Evolutionary conservation across 495 filamentous ascomycete species (phyloP).

Genomic region (Penicilliopsis zonata): DNA sequence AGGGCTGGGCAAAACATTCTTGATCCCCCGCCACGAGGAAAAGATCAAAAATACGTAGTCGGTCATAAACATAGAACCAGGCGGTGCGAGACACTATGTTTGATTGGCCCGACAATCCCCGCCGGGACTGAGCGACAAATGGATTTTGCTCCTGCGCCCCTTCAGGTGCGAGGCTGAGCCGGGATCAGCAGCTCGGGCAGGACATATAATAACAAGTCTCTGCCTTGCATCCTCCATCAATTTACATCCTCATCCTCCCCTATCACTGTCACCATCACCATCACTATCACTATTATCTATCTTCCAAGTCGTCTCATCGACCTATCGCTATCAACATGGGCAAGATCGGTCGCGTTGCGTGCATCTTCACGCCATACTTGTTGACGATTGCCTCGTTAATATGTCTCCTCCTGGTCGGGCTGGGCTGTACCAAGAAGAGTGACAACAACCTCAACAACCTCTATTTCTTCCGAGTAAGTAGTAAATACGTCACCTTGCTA

Average conservation of each 20-base stretch:
- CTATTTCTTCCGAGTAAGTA: constrained; percentile 61
- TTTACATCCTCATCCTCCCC: too few relatives aligned
- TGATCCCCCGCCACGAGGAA: neutral
- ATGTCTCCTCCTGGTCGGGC: constrained; percentile 58
- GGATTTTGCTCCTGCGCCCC: too few relatives aligned
- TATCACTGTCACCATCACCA: too few relatives aligned
- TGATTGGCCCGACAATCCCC: too few relatives aligned
- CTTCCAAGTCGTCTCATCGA: neutral
- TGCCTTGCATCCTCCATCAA: too few relatives aligned
- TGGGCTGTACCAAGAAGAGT: constrained; percentile 59
- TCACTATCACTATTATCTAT: too few relatives aligned
- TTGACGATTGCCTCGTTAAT: constrained; percentile 63
- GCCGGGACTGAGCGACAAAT: too few relatives aligned
- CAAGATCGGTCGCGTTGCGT: constrained; percentile 63
- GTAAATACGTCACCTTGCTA: too few relatives aligned
- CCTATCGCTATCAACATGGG: constrained; percentile 37
- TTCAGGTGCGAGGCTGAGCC: neutral
- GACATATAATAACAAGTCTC: neutral
- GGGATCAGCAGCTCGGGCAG: neutral
- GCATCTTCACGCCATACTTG: constrained; percentile 69
- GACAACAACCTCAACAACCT: constrained; percentile 35
- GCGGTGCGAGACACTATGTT: too few relatives aligned
- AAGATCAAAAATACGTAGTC: too few relatives aligned
- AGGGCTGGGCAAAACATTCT: too few relatives aligned
- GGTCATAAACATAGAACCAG: too few relatives aligned